A percentile compares a stretch with the other conserved stretches of the same genome.
Conservation (phyloP, 2,329 filamentous ascomycete species). For the Alternaria hordeiaustralica region DNA sequence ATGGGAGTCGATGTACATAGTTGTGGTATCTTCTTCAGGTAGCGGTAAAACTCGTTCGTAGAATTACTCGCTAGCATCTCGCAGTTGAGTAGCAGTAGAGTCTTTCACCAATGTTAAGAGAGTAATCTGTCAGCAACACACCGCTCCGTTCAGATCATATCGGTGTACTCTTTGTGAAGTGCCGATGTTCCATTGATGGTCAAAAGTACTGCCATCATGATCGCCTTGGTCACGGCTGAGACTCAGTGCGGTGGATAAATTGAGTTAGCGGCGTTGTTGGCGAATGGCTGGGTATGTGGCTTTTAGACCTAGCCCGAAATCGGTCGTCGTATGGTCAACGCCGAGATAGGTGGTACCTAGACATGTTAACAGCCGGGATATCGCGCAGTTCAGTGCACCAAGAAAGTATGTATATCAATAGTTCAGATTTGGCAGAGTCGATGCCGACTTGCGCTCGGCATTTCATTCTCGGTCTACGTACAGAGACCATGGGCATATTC, state of each 20-base stretch:
- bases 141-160: no score
- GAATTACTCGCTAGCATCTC: not conserved
- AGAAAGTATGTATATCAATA: not conserved
- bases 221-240: no score
- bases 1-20: not conserved
- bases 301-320: no score
- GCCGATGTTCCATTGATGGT: no score
- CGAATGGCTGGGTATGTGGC: no score
- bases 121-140: not conserved
- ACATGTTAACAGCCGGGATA: not conserved
- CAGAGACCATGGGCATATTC: constrained; percentile 21
- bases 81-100: not conserved
- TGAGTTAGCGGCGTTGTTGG: no score
- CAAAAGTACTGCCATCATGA: no score
- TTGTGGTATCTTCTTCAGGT: not conserved
- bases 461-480: constrained; percentile 37
- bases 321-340: no score
- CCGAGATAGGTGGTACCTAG: no score
- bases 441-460: constrained; percentile 25
- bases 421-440: constrained; percentile 25
- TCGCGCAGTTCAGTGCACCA: not conserved
- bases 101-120: not conserved
- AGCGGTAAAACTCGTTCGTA: not conserved
- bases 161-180: no score
- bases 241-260: no score